phyloP scores from a whole-genome alignment of 2,329 filamentous ascomycete genomes.

The Pyrenochaeta sp. region DNA sequence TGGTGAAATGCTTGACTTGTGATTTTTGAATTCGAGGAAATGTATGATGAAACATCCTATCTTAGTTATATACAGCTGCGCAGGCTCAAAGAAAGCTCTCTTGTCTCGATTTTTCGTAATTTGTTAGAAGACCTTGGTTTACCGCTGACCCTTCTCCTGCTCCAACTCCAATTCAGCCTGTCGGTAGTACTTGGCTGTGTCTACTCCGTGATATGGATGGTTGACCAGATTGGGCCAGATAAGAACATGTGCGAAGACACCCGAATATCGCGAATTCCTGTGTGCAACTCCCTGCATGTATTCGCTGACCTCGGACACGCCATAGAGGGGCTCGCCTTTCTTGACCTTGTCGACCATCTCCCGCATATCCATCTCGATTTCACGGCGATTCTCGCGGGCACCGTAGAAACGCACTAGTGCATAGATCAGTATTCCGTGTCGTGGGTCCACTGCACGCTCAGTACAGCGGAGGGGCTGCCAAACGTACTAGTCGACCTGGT shows the following conservation, averaged over 20 bases:
- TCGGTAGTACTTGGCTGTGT: slow-evolving; percentile 98
- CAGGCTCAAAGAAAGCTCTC: slow-evolving; percentile 23
- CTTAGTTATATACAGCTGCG: slow-evolving; percentile 39
- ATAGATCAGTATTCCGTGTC: too few species aligned
- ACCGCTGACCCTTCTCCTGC: slow-evolving; percentile 63
- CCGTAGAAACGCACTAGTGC: slow-evolving; percentile 99
- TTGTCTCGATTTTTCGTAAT: slow-evolving; percentile 11
- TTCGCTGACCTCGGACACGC: slow-evolving; percentile 76
- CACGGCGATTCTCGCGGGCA: slow-evolving; percentile 87
- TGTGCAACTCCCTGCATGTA: slow-evolving; percentile 94
- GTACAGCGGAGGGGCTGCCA: not conserved
- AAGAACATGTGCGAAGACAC: slow-evolving; percentile 81
- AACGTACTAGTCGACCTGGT: slow-evolving; percentile 81
- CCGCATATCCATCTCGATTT: slow-evolving; percentile 94
- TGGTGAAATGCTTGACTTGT: not conserved
- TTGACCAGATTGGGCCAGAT: slow-evolving; percentile 99
- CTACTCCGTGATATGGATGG: slow-evolving; percentile 85
- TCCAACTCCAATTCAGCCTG: slow-evolving; percentile 94
- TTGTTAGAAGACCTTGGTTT: slow-evolving; percentile 4
- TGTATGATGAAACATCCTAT: slow-evolving; percentile 40
- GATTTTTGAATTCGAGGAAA: slow-evolving; percentile 13
- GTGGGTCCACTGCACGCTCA: not conserved
- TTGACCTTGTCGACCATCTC: slow-evolving; percentile 99
- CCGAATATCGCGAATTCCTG: slow-evolving; percentile 90
- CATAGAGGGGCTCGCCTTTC: slow-evolving; percentile 87